Evolutionary conservation across 2,329 filamentous ascomycete genomes (phyloP).

Genomic region (Chaetothyriales sp.): DNA sequence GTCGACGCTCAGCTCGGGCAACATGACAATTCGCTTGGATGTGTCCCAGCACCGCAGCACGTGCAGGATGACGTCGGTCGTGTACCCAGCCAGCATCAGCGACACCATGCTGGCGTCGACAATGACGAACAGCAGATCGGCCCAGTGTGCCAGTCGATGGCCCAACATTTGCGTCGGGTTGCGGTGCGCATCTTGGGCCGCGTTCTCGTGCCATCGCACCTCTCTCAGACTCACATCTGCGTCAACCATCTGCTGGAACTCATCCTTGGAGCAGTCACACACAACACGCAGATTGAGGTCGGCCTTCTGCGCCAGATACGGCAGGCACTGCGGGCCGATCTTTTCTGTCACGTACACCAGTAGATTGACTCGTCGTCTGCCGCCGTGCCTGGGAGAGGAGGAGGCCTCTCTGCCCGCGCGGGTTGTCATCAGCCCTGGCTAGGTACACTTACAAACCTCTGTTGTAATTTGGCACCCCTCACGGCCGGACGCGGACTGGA

Average conservation of each 20-base stretch:
- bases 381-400: neutral
- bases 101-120: conserved; percentile 74
- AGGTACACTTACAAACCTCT: too few relatives aligned
- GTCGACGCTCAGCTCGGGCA: conserved; percentile 75
- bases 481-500: too few relatives aligned
- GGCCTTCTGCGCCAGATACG: conserved; percentile 15
- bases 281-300: conserved; percentile 17
- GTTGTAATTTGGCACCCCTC: too few relatives aligned
- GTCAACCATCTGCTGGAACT: conserved; percentile 14
- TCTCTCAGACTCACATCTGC: conserved; percentile 8
- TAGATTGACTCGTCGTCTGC: conserved; percentile 14
- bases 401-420: too few relatives aligned
- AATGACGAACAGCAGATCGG: conserved; percentile 71
- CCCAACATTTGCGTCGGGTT: conserved; percentile 15
- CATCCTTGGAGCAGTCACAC: conserved; percentile 11
- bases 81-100: conserved; percentile 74
- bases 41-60: conserved; percentile 76
- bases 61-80: conserved; percentile 67
- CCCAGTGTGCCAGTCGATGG: conserved; percentile 65
- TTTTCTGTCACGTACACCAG: conserved; percentile 15
- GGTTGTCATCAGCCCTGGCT: too few relatives aligned
- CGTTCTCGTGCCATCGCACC: conserved; percentile 16
- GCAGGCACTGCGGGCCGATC: conserved; percentile 17
- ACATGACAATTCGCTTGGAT: conserved; percentile 68
- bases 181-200: conserved; percentile 14